Evolutionary conservation across 495 filamentous ascomycete genomes (phyloP), one percentile per base, ranked within the genome.

Genomic region (Hyaloscypha hepaticicola): DNA sequence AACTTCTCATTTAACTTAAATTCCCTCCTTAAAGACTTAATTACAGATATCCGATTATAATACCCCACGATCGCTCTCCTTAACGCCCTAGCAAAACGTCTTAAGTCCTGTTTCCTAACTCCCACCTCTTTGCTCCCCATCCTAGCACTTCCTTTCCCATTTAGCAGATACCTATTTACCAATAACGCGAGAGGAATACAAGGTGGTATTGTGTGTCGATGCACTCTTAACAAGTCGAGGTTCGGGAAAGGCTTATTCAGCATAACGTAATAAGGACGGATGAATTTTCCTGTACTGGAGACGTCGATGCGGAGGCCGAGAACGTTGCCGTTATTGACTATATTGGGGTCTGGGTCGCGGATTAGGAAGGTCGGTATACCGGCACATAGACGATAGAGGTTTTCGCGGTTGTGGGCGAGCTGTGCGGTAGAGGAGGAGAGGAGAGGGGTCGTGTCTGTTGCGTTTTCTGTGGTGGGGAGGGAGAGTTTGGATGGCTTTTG

Each of bases 231-330:
- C 41, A 72, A 59, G 3, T 68, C 52, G 5, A 41, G 51, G 21
- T 16, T 19, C 1, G 63, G 67, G 55, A 75, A 79, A 3, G 85
- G 84, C 8, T 81, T 75, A 59, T 83, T 83, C 50, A 92, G 68
- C 27, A 92, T 77, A 3, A 92, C 75, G 69, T 90, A 90, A 70
- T 91, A 91, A 0, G 89, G 88, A 34, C 83, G 81, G 24, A 82
- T 66, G 69, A 87, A 91, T 27, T 77, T 81, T 12, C 79, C 76
- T 31, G 74, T 74, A 0, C 33, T 38, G 71, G 86, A 83, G 56
- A 89, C 77, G 63, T 95, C 91, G 58, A 96, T 82, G 29, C 90
- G 84, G 6, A 94, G 67, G 11, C 89, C 91, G 0, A 94, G 80
- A 0, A 93, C 79, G 55, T 77, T 75, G 34, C 84, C 82, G 49